These are phyloP conservation scores for Populus davidiana DNA, from an alignment of 345 rosid species.

Conservation along the genomic window DNA sequence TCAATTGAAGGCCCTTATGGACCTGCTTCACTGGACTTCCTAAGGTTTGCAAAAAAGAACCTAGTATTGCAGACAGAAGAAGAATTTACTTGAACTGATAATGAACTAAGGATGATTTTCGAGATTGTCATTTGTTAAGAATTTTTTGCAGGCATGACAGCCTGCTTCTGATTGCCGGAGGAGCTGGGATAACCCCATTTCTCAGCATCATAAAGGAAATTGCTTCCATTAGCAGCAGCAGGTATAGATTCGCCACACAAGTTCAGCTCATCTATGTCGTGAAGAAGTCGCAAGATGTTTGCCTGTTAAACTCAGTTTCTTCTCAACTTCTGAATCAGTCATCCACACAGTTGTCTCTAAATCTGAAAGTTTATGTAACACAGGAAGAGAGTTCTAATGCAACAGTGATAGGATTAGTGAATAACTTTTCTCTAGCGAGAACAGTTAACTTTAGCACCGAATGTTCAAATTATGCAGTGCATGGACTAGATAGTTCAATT, in stretches of 20 bases:
- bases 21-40: constrained; percentile 56
- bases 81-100: neutral
- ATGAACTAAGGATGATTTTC: neutral
- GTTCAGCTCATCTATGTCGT: constrained; percentile 57
- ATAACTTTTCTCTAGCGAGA: constrained; percentile 38
- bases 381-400: constrained; percentile 40
- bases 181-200: constrained; percentile 83
- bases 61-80: neutral
- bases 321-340: constrained; percentile 43
- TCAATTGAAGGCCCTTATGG: constrained; percentile 90
- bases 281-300: constrained; percentile 54
- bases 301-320: constrained; percentile 54
- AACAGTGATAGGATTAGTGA: constrained; percentile 42
- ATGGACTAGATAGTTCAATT: constrained; percentile 46
- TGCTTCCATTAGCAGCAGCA: constrained; percentile 30
- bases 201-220: constrained; percentile 72
- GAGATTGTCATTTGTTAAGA: neutral
- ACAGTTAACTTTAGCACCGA: constrained; percentile 42
- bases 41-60: constrained; percentile 40
- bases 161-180: constrained; percentile 72
- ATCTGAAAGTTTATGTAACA: constrained; percentile 62
- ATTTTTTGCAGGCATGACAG: constrained; percentile 57
- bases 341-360: constrained; percentile 36
- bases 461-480: constrained; percentile 39
- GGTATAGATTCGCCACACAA: constrained; percentile 36